A percentile compares a stretch with the other conserved stretches of the same genome.
These are phyloP conservation scores for Salix brachista DNA, from an alignment of 345 rosid genomes.

Conservation along the genomic window DNA sequence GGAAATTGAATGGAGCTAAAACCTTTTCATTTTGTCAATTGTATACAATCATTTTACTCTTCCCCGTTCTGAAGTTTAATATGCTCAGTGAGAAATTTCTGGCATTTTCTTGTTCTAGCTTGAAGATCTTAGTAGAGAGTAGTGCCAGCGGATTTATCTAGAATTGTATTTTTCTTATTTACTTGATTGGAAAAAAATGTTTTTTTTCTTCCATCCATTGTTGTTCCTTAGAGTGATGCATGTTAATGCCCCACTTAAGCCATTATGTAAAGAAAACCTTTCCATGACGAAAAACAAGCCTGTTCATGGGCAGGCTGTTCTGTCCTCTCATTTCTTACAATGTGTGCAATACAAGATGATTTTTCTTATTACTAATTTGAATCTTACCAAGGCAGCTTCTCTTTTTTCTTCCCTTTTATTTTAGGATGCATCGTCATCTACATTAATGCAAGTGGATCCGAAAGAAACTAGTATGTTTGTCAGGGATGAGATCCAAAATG, in stretches of 20 bases:
- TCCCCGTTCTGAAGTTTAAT: not conserved
- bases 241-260: not conserved
- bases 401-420: not conserved
- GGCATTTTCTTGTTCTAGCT: not conserved
- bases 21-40: not conserved
- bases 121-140: not conserved
- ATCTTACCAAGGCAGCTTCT: not conserved
- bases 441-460: constrained; percentile 17
- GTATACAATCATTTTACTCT: not conserved
- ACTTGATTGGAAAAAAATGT: not conserved
- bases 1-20: not conserved
- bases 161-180: not conserved
- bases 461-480: constrained; percentile 12
- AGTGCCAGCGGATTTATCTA: not conserved
- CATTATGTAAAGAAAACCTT: not conserved
- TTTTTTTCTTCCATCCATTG: not conserved
- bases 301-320: not conserved
- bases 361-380: not conserved
- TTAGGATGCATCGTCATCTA: constrained; percentile 9
- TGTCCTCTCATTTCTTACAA: not conserved
- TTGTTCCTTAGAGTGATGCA: not conserved
- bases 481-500: constrained; percentile 17
- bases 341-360: not conserved
- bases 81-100: not conserved
- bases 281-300: not conserved